Conservation (phyloP, 371 early-diverging fungal species). For the Mortierella sp. region DNA sequence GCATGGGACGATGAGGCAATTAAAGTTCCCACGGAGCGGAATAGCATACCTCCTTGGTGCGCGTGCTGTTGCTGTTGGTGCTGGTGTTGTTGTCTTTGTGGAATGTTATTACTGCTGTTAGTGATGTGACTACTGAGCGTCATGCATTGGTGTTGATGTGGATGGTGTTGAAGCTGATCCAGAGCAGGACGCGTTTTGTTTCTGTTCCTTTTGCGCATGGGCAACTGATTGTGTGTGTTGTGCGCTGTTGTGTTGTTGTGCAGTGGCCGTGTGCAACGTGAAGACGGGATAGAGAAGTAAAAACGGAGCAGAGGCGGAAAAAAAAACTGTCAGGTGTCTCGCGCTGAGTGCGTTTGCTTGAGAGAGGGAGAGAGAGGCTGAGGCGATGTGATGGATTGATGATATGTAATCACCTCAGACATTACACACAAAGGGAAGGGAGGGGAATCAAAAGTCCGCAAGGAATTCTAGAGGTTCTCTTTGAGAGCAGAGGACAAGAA, state of each 20-base stretch:
- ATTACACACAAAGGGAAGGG: not conserved
- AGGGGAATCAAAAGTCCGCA: not conserved
- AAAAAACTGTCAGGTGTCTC: no score
- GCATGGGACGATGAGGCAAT: not conserved
- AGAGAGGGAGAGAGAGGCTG: no score
- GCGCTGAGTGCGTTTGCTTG: no score
- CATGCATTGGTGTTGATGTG: not conserved
- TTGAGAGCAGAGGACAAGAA: not conserved
- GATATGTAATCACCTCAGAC: not conserved
- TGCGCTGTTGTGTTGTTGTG: no score
- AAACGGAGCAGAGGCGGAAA: no score
- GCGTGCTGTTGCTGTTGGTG: not conserved
- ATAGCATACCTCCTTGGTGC: not conserved
- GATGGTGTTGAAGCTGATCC: not conserved
- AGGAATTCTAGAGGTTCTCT: not conserved
- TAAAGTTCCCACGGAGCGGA: not conserved
- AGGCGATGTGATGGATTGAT: not conserved
- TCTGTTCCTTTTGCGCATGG: not conserved
- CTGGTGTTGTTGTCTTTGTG: not conserved
- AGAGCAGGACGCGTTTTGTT: not conserved
- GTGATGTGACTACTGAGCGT: not conserved
- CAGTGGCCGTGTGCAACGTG: no score
- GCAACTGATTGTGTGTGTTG: no score
- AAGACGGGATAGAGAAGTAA: no score
- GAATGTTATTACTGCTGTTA: not conserved